Evolutionary conservation across 345 rosid species (phyloP).

Genomic region (Ceriops tagal): DNA sequence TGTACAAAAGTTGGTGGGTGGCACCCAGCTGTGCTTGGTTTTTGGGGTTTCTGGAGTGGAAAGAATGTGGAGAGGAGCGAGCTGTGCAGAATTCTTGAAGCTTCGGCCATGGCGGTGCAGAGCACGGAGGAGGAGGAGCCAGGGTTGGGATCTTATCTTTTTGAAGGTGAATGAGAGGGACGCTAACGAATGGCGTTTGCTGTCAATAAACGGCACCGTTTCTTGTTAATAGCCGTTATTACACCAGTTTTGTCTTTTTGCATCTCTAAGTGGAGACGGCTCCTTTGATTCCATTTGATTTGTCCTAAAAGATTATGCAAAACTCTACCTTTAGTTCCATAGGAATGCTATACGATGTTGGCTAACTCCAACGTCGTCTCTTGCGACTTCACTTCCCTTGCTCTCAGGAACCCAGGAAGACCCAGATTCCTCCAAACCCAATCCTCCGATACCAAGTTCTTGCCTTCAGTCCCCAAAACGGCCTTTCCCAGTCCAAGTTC

Average conservation of each 20-base stretch:
- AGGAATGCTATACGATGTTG: constrained; percentile 24
- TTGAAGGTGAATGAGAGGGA: background rate
- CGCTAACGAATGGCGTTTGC: background rate
- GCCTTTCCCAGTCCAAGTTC: constrained; percentile 20
- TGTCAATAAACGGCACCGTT: constrained; percentile 13
- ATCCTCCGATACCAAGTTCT: constrained; percentile 3
- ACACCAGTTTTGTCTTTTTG: too few relatives aligned
- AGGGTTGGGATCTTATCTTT: background rate
- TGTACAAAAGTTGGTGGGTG: constrained; percentile 16
- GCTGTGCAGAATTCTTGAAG: constrained; percentile 48
- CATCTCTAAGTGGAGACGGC: too few relatives aligned
- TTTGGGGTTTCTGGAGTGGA: constrained; percentile 36
- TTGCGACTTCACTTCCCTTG: constrained; percentile 44
- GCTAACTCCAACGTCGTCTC: constrained; percentile 45
- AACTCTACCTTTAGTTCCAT: background rate
- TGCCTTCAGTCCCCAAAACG: constrained; percentile 4
- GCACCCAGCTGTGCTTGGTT: constrained; percentile 14
- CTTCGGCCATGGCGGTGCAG: constrained; percentile 55
- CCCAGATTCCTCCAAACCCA: constrained; percentile 19
- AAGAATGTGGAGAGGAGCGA: constrained; percentile 44
- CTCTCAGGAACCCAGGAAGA: constrained; percentile 27
- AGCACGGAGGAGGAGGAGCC: constrained; percentile 7
- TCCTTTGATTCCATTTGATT: too few relatives aligned
- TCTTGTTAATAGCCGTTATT: background rate
- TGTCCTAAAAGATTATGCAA: too few relatives aligned